A percentile compares a stretch with the other conserved stretches of the same genome.
These are phyloP conservation scores for Chamaecrista fasciculata DNA, from an alignment of 306 rosid genomes.

Conservation along the genomic window DNA sequence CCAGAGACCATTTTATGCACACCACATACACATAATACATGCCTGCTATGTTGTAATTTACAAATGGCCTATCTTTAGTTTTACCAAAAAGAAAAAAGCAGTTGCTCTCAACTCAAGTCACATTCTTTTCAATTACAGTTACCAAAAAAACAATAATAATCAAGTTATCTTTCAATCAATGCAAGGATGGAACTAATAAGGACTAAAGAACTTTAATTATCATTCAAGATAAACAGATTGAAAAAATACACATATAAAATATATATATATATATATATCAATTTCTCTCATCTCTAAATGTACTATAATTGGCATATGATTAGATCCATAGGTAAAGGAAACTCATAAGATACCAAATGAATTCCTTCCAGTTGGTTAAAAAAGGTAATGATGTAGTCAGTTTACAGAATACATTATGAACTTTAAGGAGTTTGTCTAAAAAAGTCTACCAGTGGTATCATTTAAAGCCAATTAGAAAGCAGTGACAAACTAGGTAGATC, in stretches of 20 bases:
- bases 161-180: neutral
- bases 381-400: neutral
- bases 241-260: neutral
- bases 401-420: neutral
- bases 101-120: slow-evolving; percentile 2
- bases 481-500: neutral
- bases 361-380: neutral
- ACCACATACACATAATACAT: neutral
- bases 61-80: slow-evolving; percentile 15
- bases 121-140: neutral
- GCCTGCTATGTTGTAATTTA: slow-evolving; percentile 9
- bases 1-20: slow-evolving; percentile 9
- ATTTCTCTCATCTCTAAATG: slow-evolving; percentile 15
- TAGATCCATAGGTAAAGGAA: neutral
- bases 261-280: neutral
- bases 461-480: neutral
- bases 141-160: slow-evolving; percentile 10
- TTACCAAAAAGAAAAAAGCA: slow-evolving; percentile 1
- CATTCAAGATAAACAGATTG: neutral
- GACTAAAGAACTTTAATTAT: slow-evolving; percentile 9
- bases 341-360: neutral
- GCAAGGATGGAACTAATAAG: neutral
- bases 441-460: slow-evolving; percentile 14
- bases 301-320: neutral
- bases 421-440: neutral